Percentiles rank a stretch among this genome's conserved stretches.
Evolutionary conservation across 2,329 filamentous ascomycete species (phyloP).

Genomic region (Colletotrichum sp.): DNA sequence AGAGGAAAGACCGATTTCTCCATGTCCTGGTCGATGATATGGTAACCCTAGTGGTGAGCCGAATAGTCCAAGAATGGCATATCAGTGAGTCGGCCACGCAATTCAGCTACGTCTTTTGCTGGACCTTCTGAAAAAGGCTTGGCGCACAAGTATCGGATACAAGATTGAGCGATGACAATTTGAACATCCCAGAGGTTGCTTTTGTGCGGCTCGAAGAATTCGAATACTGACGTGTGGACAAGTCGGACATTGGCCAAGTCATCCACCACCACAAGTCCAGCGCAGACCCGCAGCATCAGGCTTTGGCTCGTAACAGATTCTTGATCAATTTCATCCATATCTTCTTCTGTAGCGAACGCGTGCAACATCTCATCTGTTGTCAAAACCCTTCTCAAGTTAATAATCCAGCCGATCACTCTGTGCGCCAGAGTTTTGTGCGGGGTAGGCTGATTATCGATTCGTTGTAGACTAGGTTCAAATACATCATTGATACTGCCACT

Average conservation of each 20-base stretch:
- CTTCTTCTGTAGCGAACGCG: neutral
- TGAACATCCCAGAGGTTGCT: neutral
- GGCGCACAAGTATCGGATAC: neutral
- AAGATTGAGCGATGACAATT: neutral
- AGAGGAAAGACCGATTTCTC: neutral
- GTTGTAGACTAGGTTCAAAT: neutral
- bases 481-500: neutral
- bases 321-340: fast-evolving
- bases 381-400: neutral
- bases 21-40: neutral
- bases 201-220: neutral
- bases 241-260: neutral
- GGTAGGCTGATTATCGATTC: neutral
- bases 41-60: neutral
- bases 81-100: neutral
- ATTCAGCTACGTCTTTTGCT: neutral
- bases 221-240: neutral
- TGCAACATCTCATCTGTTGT: fast-evolving
- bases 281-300: neutral
- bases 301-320: neutral
- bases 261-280: neutral
- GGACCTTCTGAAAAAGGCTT: neutral
- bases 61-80: neutral
- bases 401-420: neutral
- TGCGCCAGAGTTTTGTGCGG: fast-evolving